Evolutionary conservation across 176 grass and related monocot species (phyloP).

Genomic region (Bolboschoenus planiculmis): DNA sequence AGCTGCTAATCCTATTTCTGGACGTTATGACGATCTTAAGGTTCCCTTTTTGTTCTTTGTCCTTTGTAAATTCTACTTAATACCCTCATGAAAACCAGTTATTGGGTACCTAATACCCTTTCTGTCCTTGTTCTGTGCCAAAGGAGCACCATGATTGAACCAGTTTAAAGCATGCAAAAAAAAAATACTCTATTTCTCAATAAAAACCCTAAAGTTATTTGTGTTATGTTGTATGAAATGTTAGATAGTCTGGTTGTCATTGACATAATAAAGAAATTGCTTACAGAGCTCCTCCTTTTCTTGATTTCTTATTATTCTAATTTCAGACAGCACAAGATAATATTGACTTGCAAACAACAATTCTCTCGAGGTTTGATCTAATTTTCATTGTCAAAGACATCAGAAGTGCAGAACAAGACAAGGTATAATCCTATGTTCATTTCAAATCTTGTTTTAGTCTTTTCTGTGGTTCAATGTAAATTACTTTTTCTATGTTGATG

Average conservation of each 20-base stretch:
- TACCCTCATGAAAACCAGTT: background rate
- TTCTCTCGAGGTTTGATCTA: constrained; percentile 92
- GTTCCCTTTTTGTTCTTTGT: constrained; percentile 21
- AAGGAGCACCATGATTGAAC: background rate
- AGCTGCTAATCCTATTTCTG: constrained; percentile 89
- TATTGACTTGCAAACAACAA: constrained; percentile 95
- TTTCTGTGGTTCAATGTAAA: background rate
- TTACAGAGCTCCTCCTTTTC: background rate
- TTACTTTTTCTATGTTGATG: background rate
- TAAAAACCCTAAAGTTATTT: background rate
- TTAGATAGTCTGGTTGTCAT: background rate
- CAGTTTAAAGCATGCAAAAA: background rate
- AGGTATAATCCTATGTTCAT: constrained; percentile 39
- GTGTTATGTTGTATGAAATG: background rate
- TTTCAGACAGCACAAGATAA: constrained; percentile 92
- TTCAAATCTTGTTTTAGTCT: background rate
- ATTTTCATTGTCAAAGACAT: constrained; percentile 98
- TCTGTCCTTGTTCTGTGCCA: background rate
- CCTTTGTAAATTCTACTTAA: background rate
- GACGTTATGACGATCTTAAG: constrained; percentile 96
- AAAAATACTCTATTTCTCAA: background rate
- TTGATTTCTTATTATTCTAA: constrained; percentile 6
- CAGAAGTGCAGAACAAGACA: constrained; percentile 88
- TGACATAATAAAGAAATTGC: background rate
- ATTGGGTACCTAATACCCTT: background rate